Conservation (phyloP, 805 yeast genomes). For the Saccharomycopsis sp. region DNA sequence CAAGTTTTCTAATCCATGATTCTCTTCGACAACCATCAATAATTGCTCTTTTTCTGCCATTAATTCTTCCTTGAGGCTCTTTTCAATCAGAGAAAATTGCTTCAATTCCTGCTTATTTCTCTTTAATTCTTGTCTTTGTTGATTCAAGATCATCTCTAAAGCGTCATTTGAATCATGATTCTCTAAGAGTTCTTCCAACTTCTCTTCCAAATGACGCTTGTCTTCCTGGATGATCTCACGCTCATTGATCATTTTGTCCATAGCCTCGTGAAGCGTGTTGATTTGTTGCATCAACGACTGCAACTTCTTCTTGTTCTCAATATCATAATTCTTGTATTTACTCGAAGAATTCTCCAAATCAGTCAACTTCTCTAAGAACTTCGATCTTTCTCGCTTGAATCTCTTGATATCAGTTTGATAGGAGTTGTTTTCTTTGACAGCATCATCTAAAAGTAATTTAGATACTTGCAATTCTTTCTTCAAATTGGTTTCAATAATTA, state of each 20-base stretch:
- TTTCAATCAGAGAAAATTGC: conserved; percentile 29
- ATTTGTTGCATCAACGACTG: conserved; percentile 47
- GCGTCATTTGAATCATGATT: conserved; percentile 23
- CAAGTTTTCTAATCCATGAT: conserved; percentile 51
- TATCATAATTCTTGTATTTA: conserved; percentile 34
- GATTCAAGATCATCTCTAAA: conserved; percentile 27
- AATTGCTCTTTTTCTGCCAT: conserved; percentile 42
- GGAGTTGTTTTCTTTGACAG: conserved; percentile 38
- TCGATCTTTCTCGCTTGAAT: conserved; percentile 32
- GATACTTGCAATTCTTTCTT: conserved; percentile 58
- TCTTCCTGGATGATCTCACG: conserved; percentile 53
- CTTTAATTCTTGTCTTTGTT: conserved; percentile 28
- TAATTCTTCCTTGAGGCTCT: conserved; percentile 27
- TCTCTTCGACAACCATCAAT: conserved; percentile 57
- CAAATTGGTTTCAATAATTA: conserved; percentile 60
- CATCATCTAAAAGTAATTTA: conserved; percentile 51
- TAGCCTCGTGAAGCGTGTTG: conserved; percentile 47
- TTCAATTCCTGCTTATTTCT: conserved; percentile 33
- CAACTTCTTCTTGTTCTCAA: conserved; percentile 40
- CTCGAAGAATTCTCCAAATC: conserved; percentile 41
- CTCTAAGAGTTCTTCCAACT: conserved; percentile 36
- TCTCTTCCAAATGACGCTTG: conserved; percentile 39
- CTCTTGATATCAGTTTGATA: conserved; percentile 29
- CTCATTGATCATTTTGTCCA: conserved; percentile 56
- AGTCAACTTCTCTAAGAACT: conserved; percentile 34